Conservation (phyloP, 1,284 basidiomycete genomes). For the Heliocybe sulcata region DNA sequence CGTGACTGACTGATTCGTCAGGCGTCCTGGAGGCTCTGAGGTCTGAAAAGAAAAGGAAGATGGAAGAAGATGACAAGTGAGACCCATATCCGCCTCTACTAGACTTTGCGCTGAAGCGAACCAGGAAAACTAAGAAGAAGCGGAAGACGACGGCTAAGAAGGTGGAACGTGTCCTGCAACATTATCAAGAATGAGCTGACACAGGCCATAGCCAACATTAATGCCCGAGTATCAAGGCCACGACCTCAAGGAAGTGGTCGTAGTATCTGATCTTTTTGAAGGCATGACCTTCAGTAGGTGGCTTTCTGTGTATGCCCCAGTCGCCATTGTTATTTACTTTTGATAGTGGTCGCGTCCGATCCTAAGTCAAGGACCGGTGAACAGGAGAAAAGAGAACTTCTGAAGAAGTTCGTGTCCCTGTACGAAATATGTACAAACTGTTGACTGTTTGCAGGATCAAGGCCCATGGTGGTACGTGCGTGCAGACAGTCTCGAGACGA, state of each 20-base stretch:
- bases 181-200: conserved; percentile 4
- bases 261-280: conserved; percentile 62
- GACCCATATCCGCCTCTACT: no score
- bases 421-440: neutral
- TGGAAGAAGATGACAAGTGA: conserved; percentile 47
- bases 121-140: conserved; percentile 57
- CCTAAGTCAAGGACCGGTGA: conserved; percentile 62
- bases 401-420: conserved; percentile 44
- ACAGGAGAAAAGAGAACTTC: conserved; percentile 58
- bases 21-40: conserved; percentile 49
- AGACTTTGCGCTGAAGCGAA: neutral
- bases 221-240: conserved; percentile 62
- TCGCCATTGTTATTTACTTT: conserved; percentile 2
- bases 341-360: conserved; percentile 69
- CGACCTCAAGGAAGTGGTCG: conserved; percentile 47
- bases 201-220: conserved; percentile 40
- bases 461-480: conserved; percentile 68
- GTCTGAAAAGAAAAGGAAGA: conserved; percentile 63
- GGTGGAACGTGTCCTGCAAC: conserved; percentile 22
- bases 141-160: conserved; percentile 49
- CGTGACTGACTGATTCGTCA: conserved; percentile 19
- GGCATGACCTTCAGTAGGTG: conserved; percentile 73
- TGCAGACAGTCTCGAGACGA: conserved; percentile 52
- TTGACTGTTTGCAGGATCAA: conserved; percentile 47
- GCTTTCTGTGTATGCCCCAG: neutral